A percentile compares a stretch with the other conserved stretches of the same genome.
phyloP scores from a whole-genome alignment of 345 rosid species.

The Camelina sativa region DNA sequence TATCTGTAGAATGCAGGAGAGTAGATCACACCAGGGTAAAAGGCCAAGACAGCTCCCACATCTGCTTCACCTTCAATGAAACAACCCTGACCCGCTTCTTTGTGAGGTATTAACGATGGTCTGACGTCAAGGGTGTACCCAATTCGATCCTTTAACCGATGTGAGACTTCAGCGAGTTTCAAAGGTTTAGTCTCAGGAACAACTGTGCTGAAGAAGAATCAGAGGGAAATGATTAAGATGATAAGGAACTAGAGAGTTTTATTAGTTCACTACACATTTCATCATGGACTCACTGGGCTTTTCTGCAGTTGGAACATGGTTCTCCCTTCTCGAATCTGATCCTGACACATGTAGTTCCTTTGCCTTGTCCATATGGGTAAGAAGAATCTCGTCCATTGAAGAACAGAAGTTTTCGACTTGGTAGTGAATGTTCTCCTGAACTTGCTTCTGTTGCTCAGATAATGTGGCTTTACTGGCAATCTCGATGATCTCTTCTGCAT shows the following conservation, averaged over 20 bases:
- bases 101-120: slow-evolving; percentile 73
- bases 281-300: slow-evolving; percentile 54
- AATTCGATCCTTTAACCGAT: slow-evolving; percentile 59
- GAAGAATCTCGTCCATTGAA: slow-evolving; percentile 71
- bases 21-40: slow-evolving; percentile 86
- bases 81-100: slow-evolving; percentile 78
- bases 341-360: slow-evolving; percentile 34
- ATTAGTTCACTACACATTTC: slow-evolving; percentile 1
- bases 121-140: slow-evolving; percentile 69
- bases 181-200: slow-evolving; percentile 68
- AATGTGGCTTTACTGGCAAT: slow-evolving; percentile 77
- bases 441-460: slow-evolving; percentile 78
- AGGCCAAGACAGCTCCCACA: slow-evolving; percentile 76
- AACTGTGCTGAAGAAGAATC: slow-evolving; percentile 72
- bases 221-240: slow-evolving; percentile 44
- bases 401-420: slow-evolving; percentile 62
- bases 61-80: slow-evolving; percentile 80
- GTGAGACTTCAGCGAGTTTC: slow-evolving; percentile 59
- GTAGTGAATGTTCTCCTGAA: slow-evolving; percentile 75
- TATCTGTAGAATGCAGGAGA: slow-evolving; percentile 73
- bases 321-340: slow-evolving; percentile 37
- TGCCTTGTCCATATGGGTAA: slow-evolving; percentile 42
- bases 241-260: slow-evolving; percentile 5
- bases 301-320: slow-evolving; percentile 36
- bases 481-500: slow-evolving; percentile 83